A percentile compares a stretch with the other conserved stretches of the same genome.
These are phyloP conservation scores for Capronia epimyces DNA, from an alignment of 2,329 filamentous ascomycete species.

Conservation along the genomic window DNA sequence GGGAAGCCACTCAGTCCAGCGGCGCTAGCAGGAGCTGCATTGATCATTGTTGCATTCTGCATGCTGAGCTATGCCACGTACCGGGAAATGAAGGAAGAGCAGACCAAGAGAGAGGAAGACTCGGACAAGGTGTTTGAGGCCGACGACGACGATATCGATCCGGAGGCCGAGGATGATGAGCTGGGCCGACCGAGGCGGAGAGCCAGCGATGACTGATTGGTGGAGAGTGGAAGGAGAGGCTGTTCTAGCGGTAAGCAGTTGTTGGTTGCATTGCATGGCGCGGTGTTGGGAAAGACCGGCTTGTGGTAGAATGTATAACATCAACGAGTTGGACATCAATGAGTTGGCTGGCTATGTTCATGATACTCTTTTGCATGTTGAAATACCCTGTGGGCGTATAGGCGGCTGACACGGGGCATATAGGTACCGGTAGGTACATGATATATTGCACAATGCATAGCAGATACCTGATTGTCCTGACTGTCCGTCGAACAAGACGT, in stretches of 20 bases:
- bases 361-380: no score
- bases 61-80: conserved; percentile 88
- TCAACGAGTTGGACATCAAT: background rate
- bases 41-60: conserved; percentile 86
- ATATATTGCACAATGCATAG: no score
- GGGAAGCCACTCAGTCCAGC: conserved; percentile 69
- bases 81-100: conserved; percentile 83
- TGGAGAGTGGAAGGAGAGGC: background rate
- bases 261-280: background rate
- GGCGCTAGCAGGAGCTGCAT: conserved; percentile 70
- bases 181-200: background rate
- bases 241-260: background rate
- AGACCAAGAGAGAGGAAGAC: conserved; percentile 51
- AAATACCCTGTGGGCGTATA: no score
- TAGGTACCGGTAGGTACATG: no score
- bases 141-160: conserved; percentile 34
- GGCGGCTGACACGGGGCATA: no score
- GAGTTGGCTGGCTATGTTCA: no score
- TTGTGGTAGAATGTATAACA: background rate
- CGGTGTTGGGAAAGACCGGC: background rate
- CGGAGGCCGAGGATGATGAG: conserved; percentile 8
- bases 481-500: no score
- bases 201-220: conserved; percentile 1
- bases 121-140: conserved; percentile 41
- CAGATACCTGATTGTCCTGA: no score